phyloP scores from a whole-genome alignment of 495 filamentous ascomycete genomes.

The Aspergillus sclerotioniger region DNA sequence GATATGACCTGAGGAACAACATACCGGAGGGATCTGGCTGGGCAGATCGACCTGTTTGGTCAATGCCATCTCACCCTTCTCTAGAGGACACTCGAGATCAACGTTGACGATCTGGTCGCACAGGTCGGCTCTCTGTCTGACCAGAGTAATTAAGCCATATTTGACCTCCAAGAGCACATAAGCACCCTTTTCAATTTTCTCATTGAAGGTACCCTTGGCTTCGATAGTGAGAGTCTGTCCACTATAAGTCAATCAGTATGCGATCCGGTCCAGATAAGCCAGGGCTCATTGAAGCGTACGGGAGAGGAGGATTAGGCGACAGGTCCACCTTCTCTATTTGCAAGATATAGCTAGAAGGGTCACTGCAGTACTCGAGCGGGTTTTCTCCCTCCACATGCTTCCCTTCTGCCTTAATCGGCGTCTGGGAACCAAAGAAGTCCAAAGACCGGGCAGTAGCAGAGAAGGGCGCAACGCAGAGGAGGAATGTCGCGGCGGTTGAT shows the following conservation, averaged over 20 bases:
- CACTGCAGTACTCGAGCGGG: slow-evolving; percentile 62
- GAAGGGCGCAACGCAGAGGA: slow-evolving; percentile 36
- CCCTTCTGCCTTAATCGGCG: slow-evolving; percentile 22
- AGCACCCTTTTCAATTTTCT: slow-evolving; percentile 71
- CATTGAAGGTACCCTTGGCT: slow-evolving; percentile 67
- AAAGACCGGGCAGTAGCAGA: slow-evolving; percentile 34
- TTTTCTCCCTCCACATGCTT: slow-evolving; percentile 41
- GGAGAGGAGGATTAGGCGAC: slow-evolving; percentile 76
- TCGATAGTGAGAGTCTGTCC: slow-evolving; percentile 76
- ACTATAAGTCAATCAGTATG: slow-evolving; percentile 45
- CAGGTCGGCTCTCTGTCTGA: slow-evolving; percentile 74
- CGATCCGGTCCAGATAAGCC: not conserved
- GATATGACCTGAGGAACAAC: slow-evolving; percentile 26
- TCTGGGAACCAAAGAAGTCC: slow-evolving; percentile 28
- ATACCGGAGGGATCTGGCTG: slow-evolving; percentile 82
- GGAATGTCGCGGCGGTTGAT: slow-evolving; percentile 30
- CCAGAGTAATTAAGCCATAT: slow-evolving; percentile 83
- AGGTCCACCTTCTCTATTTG: slow-evolving; percentile 77
- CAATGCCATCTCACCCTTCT: slow-evolving; percentile 68
- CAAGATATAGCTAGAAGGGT: slow-evolving; percentile 61
- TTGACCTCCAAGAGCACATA: slow-evolving; percentile 82
- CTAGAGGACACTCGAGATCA: slow-evolving; percentile 83
- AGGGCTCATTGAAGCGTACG: slow-evolving; percentile 60
- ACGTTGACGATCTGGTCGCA: slow-evolving; percentile 87
- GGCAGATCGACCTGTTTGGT: slow-evolving; percentile 83